Evolutionary conservation across 2,329 filamentous ascomycete species (phyloP).

Genomic region (Diaporthe destruens): DNA sequence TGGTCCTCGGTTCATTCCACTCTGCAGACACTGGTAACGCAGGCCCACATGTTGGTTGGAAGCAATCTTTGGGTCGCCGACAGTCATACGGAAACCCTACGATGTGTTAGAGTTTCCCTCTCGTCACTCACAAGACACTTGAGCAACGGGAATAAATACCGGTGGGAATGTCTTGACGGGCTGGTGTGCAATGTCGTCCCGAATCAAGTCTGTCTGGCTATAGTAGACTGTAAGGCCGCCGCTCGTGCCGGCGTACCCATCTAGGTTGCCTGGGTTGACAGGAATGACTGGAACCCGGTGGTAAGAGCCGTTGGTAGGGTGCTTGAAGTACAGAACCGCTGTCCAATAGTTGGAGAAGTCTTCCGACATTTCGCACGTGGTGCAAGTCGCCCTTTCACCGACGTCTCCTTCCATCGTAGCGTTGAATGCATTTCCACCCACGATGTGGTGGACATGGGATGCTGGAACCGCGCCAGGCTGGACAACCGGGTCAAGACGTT

Average conservation of each 20-base stretch:
- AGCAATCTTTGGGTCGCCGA: conserved; percentile 49
- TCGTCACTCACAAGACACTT: not conserved
- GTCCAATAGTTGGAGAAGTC: conserved; percentile 53
- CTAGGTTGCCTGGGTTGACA: conserved; percentile 47
- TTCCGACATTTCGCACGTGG: conserved; percentile 51
- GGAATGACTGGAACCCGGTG: conserved; percentile 49
- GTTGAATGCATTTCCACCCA: conserved; percentile 46
- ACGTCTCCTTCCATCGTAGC: conserved; percentile 47
- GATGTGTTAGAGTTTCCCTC: conserved; percentile 34
- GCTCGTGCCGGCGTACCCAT: conserved; percentile 50
- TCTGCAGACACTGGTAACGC: conserved; percentile 51
- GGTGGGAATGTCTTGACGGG: conserved; percentile 54
- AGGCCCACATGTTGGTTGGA: conserved; percentile 45
- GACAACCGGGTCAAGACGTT: conserved; percentile 48
- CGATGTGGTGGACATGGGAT: conserved; percentile 46
- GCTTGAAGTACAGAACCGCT: conserved; percentile 47
- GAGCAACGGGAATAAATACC: conserved; percentile 42
- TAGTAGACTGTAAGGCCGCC: conserved; percentile 59
- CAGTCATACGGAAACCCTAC: conserved; percentile 57
- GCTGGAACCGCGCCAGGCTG: conserved; percentile 44
- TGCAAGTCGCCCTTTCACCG: conserved; percentile 49
- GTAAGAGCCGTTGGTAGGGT: conserved; percentile 44
- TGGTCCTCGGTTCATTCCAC: conserved; percentile 48
- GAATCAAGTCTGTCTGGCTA: conserved; percentile 55
- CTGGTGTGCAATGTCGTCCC: conserved; percentile 53